phyloP scores from a whole-genome alignment of 2,329 filamentous ascomycete genomes.

The Exophiala sideris region DNA sequence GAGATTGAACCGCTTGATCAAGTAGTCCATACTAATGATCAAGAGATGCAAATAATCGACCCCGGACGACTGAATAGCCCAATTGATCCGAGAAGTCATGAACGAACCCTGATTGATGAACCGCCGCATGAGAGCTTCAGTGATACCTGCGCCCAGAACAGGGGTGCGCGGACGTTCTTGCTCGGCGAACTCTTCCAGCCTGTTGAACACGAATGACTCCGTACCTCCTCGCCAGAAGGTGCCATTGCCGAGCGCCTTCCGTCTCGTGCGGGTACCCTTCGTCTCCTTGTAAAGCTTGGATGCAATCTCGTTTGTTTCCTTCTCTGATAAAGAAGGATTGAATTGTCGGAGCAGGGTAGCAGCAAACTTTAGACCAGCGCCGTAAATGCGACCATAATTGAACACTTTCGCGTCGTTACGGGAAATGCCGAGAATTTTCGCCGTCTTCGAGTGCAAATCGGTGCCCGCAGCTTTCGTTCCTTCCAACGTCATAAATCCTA shows the following conservation, averaged over 20 bases:
- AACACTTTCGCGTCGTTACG: conserved; percentile 96
- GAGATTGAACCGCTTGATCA: conserved; percentile 80
- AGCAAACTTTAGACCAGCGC: conserved; percentile 93
- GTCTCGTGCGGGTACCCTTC: conserved; percentile 80
- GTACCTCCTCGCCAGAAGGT: conserved; percentile 95
- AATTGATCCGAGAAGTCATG: conserved; percentile 95
- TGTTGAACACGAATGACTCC: conserved; percentile 97
- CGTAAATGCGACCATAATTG: conserved; percentile 98
- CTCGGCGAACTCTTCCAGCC: conserved; percentile 94
- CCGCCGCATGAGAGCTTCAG: conserved; percentile 84
- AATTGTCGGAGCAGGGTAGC: conserved; percentile 88
- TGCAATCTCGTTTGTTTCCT: conserved; percentile 72
- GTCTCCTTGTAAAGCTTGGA: conserved; percentile 80
- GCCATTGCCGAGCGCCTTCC: conserved; percentile 64
- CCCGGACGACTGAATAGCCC: conserved; percentile 96
- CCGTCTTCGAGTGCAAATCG: conserved; percentile 90
- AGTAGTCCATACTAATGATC: conserved; percentile 90
- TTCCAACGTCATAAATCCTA: conserved; percentile 98
- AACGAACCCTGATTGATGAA: conserved; percentile 87
- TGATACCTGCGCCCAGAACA: conserved; percentile 90
- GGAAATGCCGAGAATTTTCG: conserved; percentile 85
- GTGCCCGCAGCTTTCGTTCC: conserved; percentile 92
- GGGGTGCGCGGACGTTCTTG: conserved; percentile 88
- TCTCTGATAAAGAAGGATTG: conserved; percentile 78
- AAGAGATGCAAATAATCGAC: conserved; percentile 96